phyloP scores from a whole-genome alignment of 2,329 filamentous ascomycete species.

The Claviceps sp. region DNA sequence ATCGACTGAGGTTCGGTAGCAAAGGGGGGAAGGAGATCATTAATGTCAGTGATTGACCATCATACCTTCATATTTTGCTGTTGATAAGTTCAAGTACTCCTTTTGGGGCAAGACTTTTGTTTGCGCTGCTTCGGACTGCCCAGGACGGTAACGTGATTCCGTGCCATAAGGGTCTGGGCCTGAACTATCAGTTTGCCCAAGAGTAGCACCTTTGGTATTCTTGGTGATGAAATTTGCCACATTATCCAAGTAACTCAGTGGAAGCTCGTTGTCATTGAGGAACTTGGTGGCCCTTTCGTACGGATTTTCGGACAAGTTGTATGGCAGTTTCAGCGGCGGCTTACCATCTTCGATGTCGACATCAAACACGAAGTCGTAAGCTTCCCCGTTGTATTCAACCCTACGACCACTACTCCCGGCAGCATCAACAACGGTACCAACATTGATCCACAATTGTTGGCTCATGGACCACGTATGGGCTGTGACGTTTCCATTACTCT shows the following conservation, averaged over 20 bases:
- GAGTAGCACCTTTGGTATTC: slow-evolving; percentile 75
- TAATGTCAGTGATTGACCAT: background rate
- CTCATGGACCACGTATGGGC: slow-evolving; percentile 75
- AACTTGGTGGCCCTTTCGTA: slow-evolving; percentile 89
- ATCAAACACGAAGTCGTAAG: slow-evolving; percentile 94
- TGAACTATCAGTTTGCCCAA: slow-evolving; percentile 47
- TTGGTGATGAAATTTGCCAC: slow-evolving; percentile 85
- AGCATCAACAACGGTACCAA: slow-evolving; percentile 89
- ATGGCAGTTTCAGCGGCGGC: slow-evolving; percentile 84
- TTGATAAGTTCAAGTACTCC: slow-evolving; percentile 63
- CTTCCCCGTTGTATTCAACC: slow-evolving; percentile 64
- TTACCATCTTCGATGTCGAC: slow-evolving; percentile 93
- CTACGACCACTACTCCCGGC: slow-evolving; percentile 72
- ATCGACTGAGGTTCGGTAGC: background rate
- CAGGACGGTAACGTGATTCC: slow-evolving; percentile 67
- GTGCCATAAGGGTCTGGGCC: slow-evolving; percentile 64
- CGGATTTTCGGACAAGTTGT: slow-evolving; percentile 82
- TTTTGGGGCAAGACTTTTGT: slow-evolving; percentile 62
- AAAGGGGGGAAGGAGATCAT: no score
- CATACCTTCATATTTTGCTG: slow-evolving; percentile 52
- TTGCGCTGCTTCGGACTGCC: slow-evolving; percentile 27
- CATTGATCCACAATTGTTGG: slow-evolving; percentile 65
- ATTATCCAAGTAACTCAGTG: slow-evolving; percentile 76
- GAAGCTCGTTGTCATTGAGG: slow-evolving; percentile 75
- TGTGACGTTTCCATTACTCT: slow-evolving; percentile 67